Base-by-base conservation (phyloP, 495 filamentous ascomycete genomes). In the Aspergillus carlsbadensis region DNA sequence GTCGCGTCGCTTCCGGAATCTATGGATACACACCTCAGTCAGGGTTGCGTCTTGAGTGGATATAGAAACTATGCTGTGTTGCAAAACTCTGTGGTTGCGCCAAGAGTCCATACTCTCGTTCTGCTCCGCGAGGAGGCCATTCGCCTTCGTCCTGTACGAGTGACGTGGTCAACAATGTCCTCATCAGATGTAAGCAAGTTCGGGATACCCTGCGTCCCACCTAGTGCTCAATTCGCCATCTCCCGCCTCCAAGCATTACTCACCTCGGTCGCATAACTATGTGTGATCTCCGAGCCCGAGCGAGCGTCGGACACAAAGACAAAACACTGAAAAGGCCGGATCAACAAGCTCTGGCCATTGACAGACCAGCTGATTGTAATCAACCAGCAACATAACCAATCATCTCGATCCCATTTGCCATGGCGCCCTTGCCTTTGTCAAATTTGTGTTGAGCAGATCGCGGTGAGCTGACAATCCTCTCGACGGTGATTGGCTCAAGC, bases 401-500 rank as follows among this genome's bases (percentile, higher is more conserved):
- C 48, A 40, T 15, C n/a, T 24, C 10, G 15, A 37, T 13, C 14
- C 20, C n/a, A 52, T 52, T 33, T 40, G 33, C 36, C 36, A 17
- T 39, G 15, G 36, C n/a, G n/a, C 5, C 36, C 36, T 14, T 39
- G 5, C 13, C 36, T 17, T 40, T 39, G 18, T 50, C 47, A 39
- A 13, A 20, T 24, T 35, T 18, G 13, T 15, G 43, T 24, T 18
- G 18, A 39, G 29, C 26, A 43, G 54, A 57, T 50, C 34, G 14
- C n/a, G 26, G 35, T 35, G 13, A 17, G 54, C 44, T 57, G 45
- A 50, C 45, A 3, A 43, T 57, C 44, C 6, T 11, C 2, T 20
- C 24, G 6, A 29, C 24, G 17, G n/a, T 57, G 45, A 57, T 57
- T 57, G 54, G 54, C 2, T 7, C 18, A 50, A 37, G 5, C 17